Evolutionary conservation across 306 rosid species (phyloP).

Genomic region (Castanospermum australe): DNA sequence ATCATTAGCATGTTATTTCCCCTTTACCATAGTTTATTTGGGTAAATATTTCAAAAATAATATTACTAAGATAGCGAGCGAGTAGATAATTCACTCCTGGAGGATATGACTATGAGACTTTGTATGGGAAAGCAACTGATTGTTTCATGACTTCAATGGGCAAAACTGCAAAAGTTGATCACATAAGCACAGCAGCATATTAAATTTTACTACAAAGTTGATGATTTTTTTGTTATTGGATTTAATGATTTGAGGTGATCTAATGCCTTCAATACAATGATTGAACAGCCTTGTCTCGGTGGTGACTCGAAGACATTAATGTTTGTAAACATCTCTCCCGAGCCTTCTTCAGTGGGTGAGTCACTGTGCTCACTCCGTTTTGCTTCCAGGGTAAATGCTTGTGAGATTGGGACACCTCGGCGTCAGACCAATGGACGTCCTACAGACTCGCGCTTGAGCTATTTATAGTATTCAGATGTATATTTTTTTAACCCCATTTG

Average conservation of each 20-base stretch:
- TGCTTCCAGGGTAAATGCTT: constrained; percentile 92
- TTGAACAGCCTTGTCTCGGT: constrained; percentile 89
- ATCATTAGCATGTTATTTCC: no score
- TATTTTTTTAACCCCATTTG: constrained; percentile 26
- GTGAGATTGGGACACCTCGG: constrained; percentile 90
- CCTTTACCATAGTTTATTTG: no score
- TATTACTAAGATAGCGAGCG: no score
- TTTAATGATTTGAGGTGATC: constrained; percentile 13
- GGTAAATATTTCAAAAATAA: no score
- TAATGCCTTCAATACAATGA: constrained; percentile 24
- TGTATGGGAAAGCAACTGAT: no score
- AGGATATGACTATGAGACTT: no score
- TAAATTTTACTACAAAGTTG: not conserved
- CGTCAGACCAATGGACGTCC: constrained; percentile 69
- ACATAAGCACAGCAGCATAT: not conserved
- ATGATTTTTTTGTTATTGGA: not conserved
- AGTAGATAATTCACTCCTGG: no score
- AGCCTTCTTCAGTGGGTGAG: constrained; percentile 70
- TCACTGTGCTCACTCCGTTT: constrained; percentile 96
- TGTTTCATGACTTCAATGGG: no score
- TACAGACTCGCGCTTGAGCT: constrained; percentile 65
- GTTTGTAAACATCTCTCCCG: constrained; percentile 93
- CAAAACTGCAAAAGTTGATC: not conserved
- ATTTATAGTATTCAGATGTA: constrained; percentile 41
- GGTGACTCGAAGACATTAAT: constrained; percentile 95